Evolutionary conservation across 352 stramenopile genomes (phyloP), one percentile per base, ranked within the genome.

Genomic region (Pythium brachiatum): DNA sequence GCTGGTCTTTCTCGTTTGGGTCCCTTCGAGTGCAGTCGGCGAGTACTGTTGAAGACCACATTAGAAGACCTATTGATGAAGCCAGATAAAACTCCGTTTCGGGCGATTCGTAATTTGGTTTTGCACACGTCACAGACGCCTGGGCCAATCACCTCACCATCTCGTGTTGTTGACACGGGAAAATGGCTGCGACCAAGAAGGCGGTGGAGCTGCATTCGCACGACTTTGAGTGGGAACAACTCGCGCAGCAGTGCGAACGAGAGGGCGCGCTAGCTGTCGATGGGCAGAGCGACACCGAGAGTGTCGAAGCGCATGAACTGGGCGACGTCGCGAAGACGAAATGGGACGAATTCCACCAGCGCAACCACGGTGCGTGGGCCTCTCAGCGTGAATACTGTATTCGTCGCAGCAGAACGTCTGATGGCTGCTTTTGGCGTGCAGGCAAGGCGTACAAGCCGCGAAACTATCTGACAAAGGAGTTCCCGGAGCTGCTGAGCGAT

Each of bases 401-500:
- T 18, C 12, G 43, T 27, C 38, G 13, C 26, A 25, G 11, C n/a
- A 16, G 23, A 31, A 11, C 7, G 6, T 47, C 16, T 26, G 32
- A 21, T 21, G 21, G 47, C 12, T 41, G 27, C 21, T 27, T 8
- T 6, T 26, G 6, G 32, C 7, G n/a, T 21, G 32, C 36, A 92
- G 83, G 81, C 21, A 89, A 89, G 56, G 84, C 77, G 8, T 94
- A 94, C 73, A 93, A 90, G 66, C 78, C 84, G 21, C 84, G 84
- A 46, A 91, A 91, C 56, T 94, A 94, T 66, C 70, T 94, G 15
- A 68, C 84, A 38, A 88, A 85, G 63, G 84, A 91, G 66, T 94
- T 94, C 38, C 84, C 84, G 0, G 84, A 91, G 66, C 76, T 94
- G n/a, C n/a, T 64, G 2, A 60, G 26, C 13, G 53, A 62, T 60